Conservation (phyloP, 331 rosid genomes). For the Dryas integrifolia region DNA sequence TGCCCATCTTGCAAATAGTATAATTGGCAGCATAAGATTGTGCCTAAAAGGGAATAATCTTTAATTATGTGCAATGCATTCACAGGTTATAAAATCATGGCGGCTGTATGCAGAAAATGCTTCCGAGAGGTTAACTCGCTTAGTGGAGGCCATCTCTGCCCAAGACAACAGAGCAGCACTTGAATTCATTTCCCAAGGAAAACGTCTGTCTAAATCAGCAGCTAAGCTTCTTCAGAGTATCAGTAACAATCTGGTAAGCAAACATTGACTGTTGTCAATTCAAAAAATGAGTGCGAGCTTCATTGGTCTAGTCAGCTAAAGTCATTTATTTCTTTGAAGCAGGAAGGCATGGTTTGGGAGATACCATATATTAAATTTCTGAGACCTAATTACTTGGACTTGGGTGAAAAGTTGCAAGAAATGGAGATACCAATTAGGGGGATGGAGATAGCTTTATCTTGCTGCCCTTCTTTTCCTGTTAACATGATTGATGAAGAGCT, state of each 20-base stretch:
- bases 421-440: constrained; percentile 55
- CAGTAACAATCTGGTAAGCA: constrained; percentile 43
- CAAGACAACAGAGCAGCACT: constrained; percentile 33
- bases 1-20: background rate
- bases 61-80: background rate
- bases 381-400: constrained; percentile 24
- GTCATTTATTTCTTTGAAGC: constrained; percentile 17
- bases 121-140: constrained; percentile 43
- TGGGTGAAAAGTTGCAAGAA: constrained; percentile 41
- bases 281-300: background rate
- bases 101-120: constrained; percentile 45
- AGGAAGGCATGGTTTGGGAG: constrained; percentile 77
- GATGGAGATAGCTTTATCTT: constrained; percentile 63
- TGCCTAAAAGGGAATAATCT: too few relatives aligned
- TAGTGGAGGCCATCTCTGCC: constrained; percentile 45
- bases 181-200: constrained; percentile 40
- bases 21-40: background rate
- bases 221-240: constrained; percentile 46
- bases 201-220: constrained; percentile 47
- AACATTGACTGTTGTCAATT: background rate
- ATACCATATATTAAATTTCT: constrained; percentile 36
- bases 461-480: constrained; percentile 38
- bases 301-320: background rate
- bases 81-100: constrained; percentile 51
- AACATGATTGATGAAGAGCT: constrained; percentile 47